Evolutionary conservation across 768 basidiomycete species (phyloP), one percentile per base, ranked within the genome.

Genomic region (Pluteus cervinus): DNA sequence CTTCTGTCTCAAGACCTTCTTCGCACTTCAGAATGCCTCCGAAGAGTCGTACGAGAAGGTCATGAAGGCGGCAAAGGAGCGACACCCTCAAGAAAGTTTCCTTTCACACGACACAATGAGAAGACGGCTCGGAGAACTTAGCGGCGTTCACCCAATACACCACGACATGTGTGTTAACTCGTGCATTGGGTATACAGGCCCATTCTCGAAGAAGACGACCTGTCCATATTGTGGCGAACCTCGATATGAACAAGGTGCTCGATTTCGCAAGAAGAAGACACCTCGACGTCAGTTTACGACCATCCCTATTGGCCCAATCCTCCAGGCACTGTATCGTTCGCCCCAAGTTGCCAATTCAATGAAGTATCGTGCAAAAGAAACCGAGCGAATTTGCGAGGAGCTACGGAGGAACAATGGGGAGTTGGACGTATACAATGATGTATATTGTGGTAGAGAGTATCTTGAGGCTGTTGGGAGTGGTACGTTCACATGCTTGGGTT

Each of bases 91-190:
- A 2, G 39, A 50, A 10, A 34, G 45, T 4, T 48, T 63, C 18
- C 54, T 57, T 7, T 58, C 57, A 1, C 55, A 48, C 25, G 33
- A 63, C 26, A 39, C 51, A 24, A 37, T 63, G 29, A 52, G 60
- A 32, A 24, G 48, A 7, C 30, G 33, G 3, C 40, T 65, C 6
- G 38, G 42, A 8, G 15, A 54, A 5, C 31, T 65, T 9, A 67
- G 52, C 10, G 62, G 68, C 1, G 43, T 75, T 4, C 29, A 50
- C 4, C 29, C 60, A 0, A 42, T 73, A 4, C 29, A 48, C 0
- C 32, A 56, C 12, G 61, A 74, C 40, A 74, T 73, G 69, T 75
- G 70, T 34, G 39, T 50, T 0, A 54, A 68, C 4, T 49, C 52
- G 0, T 66, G 34, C 10, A 25, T 36, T 12, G 34, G 24, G 4